Evolutionary conservation across 1,139 yeast species (phyloP).

Genomic region (Suhomyces bokatorum): DNA sequence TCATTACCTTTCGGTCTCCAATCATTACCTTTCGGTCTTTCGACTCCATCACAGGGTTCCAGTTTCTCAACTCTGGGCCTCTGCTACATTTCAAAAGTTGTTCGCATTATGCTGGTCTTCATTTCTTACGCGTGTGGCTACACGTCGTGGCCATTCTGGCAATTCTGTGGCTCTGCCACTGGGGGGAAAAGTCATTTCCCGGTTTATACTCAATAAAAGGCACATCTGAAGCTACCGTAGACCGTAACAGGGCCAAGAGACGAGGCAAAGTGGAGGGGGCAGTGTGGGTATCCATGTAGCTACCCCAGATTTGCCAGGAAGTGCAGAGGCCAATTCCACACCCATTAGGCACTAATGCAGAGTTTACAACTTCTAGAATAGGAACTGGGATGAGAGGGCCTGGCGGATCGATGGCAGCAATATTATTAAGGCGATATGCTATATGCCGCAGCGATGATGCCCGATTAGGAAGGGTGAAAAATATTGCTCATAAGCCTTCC

Average conservation of each 20-base stretch:
- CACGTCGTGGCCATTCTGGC: slow-evolving; percentile 2
- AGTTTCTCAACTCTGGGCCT: not conserved
- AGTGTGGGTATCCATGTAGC: no score
- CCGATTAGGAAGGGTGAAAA: not conserved
- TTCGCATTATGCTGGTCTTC: slow-evolving; percentile 3
- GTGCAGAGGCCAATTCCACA: no score
- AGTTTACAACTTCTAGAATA: not conserved
- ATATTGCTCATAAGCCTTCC: slow-evolving; percentile 4
- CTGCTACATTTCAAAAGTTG: not conserved
- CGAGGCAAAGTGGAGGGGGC: no score
- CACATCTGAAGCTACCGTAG: not conserved
- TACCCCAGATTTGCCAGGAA: not conserved
- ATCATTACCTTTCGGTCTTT: not conserved
- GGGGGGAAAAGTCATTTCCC: slow-evolving; percentile 1
- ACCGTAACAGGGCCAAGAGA: no score
- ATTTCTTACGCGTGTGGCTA: slow-evolving; percentile 3
- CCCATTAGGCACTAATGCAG: not conserved
- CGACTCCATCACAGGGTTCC: not conserved
- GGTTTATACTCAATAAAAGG: slow-evolving; percentile 3
- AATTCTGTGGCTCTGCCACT: slow-evolving; percentile 2
- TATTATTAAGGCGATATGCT: not conserved
- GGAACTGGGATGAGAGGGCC: not conserved
- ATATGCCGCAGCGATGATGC: not conserved
- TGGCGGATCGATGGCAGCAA: not conserved
- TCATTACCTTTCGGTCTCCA: not conserved